These are phyloP conservation scores for Stephanocyclus meneghinianus DNA, from an alignment of 352 stramenopile genomes.

Conservation along the genomic window DNA sequence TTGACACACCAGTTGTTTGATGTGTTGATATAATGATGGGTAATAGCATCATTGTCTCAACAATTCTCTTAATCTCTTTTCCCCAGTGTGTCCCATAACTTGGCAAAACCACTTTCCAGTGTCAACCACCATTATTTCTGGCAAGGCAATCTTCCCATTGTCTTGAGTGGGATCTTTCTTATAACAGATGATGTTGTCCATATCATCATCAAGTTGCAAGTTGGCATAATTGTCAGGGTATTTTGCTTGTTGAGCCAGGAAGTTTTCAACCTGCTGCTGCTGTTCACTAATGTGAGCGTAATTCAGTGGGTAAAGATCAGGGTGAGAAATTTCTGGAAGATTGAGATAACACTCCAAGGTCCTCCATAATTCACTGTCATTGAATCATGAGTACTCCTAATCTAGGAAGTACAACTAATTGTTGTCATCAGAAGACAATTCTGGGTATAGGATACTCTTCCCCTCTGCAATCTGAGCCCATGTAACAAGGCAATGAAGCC, in stretches of 20 bases:
- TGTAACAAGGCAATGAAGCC: constrained; percentile 5
- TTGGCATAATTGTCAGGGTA: too few relatives aligned
- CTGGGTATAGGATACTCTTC: not conserved
- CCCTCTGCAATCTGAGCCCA: not conserved
- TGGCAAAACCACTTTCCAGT: not conserved
- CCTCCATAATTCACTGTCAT: not conserved
- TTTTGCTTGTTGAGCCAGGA: not conserved
- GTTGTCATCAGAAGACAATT: too few relatives aligned
- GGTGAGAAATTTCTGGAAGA: not conserved
- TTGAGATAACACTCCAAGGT: not conserved
- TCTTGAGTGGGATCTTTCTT: too few relatives aligned
- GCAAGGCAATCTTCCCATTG: too few relatives aligned
- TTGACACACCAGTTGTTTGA: constrained; percentile 16
- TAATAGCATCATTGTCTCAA: constrained; percentile 13
- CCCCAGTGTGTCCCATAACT: constrained; percentile 39
- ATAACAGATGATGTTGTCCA: too few relatives aligned
- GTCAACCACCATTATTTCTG: too few relatives aligned
- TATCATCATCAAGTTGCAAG: too few relatives aligned
- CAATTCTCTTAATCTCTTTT: constrained; percentile 30
- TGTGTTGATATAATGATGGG: too few relatives aligned
- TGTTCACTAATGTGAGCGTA: not conserved
- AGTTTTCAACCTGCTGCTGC: not conserved
- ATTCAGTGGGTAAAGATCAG: constrained; percentile 13
- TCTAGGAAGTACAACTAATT: not conserved
- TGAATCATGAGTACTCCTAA: too few relatives aligned